Evolutionary conservation across 176 grass and related monocot genomes (phyloP).

Genomic region (Rhynchospora breviuscula): DNA sequence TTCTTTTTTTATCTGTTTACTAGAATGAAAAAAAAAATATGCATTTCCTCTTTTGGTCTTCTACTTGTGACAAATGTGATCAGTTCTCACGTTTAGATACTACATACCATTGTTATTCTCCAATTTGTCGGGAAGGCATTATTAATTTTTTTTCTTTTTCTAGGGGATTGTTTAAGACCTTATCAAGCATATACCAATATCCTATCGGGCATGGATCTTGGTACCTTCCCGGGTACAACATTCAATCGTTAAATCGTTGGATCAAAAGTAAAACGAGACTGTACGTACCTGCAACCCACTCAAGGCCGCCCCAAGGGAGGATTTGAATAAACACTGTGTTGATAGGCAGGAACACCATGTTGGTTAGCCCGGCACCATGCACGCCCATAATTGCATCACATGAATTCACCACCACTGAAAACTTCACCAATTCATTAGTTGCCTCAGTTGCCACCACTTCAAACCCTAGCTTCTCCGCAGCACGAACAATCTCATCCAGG

Average conservation of each 20-base stretch:
- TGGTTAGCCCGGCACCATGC: conserved; percentile 77
- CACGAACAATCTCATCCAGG: conserved; percentile 40
- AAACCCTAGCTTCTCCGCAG: conserved; percentile 39
- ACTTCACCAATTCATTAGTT: conserved; percentile 38
- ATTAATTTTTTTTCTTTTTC: no score
- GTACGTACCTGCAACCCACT: conserved; percentile 34
- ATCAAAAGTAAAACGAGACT: not conserved
- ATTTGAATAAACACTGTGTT: conserved; percentile 70
- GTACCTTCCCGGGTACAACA: no score
- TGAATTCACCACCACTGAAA: conserved; percentile 50
- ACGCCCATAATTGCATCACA: conserved; percentile 68
- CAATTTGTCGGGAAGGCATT: not conserved
- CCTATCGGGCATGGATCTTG: no score
- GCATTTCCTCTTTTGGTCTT: not conserved
- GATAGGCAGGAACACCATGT: conserved; percentile 83
- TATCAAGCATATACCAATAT: no score
- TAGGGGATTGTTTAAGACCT: no score
- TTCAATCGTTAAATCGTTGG: not conserved
- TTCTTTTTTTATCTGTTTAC: not conserved
- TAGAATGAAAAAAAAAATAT: not conserved
- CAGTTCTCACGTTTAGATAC: not conserved
- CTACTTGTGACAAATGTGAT: not conserved
- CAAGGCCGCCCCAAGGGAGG: conserved; percentile 57
- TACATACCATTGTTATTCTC: no score
- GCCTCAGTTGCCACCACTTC: conserved; percentile 61